Evolutionary conservation across 2,329 filamentous ascomycete species (phyloP), one percentile per base, ranked within the genome.

Genomic region (Phialemonium atrogriseum): DNA sequence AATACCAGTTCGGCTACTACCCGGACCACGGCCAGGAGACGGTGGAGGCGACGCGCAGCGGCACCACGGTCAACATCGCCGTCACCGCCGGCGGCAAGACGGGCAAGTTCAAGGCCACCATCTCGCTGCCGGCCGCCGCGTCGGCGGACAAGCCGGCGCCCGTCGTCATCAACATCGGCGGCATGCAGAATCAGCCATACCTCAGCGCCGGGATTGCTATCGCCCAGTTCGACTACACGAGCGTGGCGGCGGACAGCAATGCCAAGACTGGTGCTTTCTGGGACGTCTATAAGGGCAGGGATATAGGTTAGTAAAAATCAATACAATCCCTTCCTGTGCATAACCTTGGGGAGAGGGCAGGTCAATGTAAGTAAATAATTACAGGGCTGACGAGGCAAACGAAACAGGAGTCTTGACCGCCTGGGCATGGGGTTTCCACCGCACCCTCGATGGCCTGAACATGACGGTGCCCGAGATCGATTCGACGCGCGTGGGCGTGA

Each of bases 391-490:
- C 13, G 7, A 10, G 14, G 5, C 17, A 32, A 15, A 17, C 22
- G 10, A 21, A 24, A 33, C 26, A 61, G 64, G 66, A 35, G 63
- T 66, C 22, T 51, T 70, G 32, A 70, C 64, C 10, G 68, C 68
- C 10, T 72, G 68, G 69, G 65, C 67, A 10, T 73, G 68, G 67
- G 67, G 62, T 26, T 68, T 72, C 40, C 64, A 67, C 43, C 62
- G 66, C 34, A 60, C 68, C 26, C 63, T 73, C 16, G 68, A 73
- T 50, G 66, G 58, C 21, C 53, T 73, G 10, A 65, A 68, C 50
- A 44, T 49, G 13, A 66, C 61, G 1, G 63, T 64, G 4, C 58
- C 62, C 2, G 58, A 61, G 32, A 70, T 72, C 46, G 54, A 64
- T 46, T 10, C 52, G 1, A 42, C 33, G 1, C 50, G 51, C 10